Conservation (phyloP, 2,329 filamentous ascomycete species). For the Alternaria angustiovoidea region DNA sequence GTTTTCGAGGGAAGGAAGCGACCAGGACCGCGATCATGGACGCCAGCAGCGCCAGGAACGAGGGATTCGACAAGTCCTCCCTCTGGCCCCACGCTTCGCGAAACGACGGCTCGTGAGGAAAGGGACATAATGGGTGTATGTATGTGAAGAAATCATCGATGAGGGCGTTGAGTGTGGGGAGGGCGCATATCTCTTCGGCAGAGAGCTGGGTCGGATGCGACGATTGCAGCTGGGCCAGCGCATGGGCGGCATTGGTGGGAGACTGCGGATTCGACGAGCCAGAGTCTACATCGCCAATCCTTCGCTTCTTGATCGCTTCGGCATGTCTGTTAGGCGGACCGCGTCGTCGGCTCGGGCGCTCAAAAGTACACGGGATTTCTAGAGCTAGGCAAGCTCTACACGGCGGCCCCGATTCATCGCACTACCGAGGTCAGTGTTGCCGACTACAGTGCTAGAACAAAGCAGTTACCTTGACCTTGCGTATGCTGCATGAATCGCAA, state of each 20-base stretch:
- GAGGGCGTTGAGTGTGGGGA: conserved; percentile 71
- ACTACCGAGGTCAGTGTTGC: conserved; percentile 53
- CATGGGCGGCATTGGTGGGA: conserved; percentile 62
- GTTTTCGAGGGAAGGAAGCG: conserved; percentile 77
- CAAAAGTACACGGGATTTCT: conserved; percentile 73
- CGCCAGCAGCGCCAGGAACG: conserved; percentile 74
- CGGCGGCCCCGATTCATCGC: conserved; percentile 71
- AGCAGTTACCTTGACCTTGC: conserved; percentile 49
- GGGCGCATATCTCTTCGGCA: conserved; percentile 74
- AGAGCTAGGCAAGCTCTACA: conserved; percentile 71
- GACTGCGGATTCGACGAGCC: conserved; percentile 57
- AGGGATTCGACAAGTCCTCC: conserved; percentile 70
- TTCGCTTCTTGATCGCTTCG: conserved; percentile 70
- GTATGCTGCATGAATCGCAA: conserved; percentile 54
- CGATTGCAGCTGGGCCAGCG: conserved; percentile 59
- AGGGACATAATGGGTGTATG: conserved; percentile 78
- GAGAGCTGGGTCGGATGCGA: conserved; percentile 58
- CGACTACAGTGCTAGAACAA: not conserved
- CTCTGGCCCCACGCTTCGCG: conserved; percentile 71
- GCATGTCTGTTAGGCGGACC: conserved; percentile 73
- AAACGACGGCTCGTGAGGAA: conserved; percentile 81
- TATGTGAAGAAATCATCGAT: conserved; percentile 87
- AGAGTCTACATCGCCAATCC: conserved; percentile 57
- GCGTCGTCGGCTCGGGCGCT: conserved; percentile 68
- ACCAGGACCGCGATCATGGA: conserved; percentile 79